A percentile compares a stretch with the other conserved stretches of the same genome.
phyloP scores from a whole-genome alignment of 345 rosid species.

The Hypericum perforatum region DNA sequence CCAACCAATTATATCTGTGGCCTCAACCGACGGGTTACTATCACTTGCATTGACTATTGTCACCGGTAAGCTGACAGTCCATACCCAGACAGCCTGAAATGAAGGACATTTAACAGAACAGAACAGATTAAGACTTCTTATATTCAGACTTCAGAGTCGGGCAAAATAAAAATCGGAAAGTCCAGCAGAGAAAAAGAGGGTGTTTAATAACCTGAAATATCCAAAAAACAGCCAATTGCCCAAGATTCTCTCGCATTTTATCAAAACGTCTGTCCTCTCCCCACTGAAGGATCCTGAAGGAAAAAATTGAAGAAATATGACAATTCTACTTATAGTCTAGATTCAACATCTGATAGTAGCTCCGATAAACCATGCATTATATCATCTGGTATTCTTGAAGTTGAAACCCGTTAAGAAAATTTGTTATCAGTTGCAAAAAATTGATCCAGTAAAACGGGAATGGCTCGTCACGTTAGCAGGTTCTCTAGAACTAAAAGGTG shows the following conservation, averaged over 20 bases:
- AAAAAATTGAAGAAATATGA: not conserved
- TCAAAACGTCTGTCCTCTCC: slow-evolving; percentile 89
- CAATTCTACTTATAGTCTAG: too few species aligned
- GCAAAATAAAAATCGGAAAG: not conserved
- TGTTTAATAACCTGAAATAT: slow-evolving; percentile 51
- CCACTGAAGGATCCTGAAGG: slow-evolving; percentile 74
- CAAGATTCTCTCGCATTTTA: slow-evolving; percentile 68
- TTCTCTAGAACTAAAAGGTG: too few species aligned
- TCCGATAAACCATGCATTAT: too few species aligned
- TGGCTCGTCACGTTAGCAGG: too few species aligned
- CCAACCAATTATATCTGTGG: slow-evolving; percentile 77
- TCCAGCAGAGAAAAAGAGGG: slow-evolving; percentile 3
- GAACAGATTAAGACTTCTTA: not conserved
- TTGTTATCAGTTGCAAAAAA: too few species aligned
- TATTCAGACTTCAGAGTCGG: slow-evolving; percentile 1
- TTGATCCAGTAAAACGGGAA: too few species aligned
- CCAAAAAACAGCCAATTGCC: slow-evolving; percentile 75
- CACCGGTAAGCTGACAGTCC: slow-evolving; percentile 89
- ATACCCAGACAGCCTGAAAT: slow-evolving; percentile 84
- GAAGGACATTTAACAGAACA: not conserved
- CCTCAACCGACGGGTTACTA: slow-evolving; percentile 49
- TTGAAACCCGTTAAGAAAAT: too few species aligned
- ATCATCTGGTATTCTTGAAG: too few species aligned
- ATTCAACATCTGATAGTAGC: too few species aligned
- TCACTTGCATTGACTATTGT: slow-evolving; percentile 77